These are phyloP conservation scores for Pterulicium gracile DNA, from an alignment of 1,284 basidiomycete species.

Conservation along the genomic window DNA sequence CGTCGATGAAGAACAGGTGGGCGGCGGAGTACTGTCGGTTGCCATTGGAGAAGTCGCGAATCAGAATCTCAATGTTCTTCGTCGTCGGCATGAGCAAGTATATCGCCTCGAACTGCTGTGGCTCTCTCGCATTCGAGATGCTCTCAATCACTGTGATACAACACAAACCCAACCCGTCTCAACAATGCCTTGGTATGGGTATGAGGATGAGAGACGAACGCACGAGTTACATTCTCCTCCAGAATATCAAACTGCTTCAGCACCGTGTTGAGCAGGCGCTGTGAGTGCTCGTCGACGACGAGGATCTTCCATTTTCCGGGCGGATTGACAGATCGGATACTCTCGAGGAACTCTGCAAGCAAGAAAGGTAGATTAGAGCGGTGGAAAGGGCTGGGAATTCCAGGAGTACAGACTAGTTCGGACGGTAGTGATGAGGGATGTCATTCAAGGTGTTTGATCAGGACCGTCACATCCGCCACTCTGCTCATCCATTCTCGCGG, in stretches of 20 bases:
- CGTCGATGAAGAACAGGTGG: constrained; percentile 93
- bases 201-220: too few relatives aligned
- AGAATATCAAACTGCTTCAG: constrained; percentile 91
- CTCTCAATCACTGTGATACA: constrained; percentile 58
- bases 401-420: constrained; percentile 34
- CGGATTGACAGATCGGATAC: constrained; percentile 73
- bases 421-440: constrained; percentile 43
- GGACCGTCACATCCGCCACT: too few relatives aligned
- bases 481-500: too few relatives aligned
- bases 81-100: constrained; percentile 93
- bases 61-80: constrained; percentile 88
- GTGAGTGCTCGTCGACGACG: constrained; percentile 89
- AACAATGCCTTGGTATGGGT: too few relatives aligned
- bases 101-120: constrained; percentile 80
- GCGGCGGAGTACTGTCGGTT: constrained; percentile 76
- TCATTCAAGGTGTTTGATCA: constrained; percentile 22
- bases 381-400: background rate
- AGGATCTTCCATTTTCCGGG: constrained; percentile 91
- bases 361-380: constrained; percentile 4
- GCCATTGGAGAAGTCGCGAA: constrained; percentile 69
- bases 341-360: constrained; percentile 61
- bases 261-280: constrained; percentile 76
- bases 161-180: constrained; percentile 6
- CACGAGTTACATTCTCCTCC: constrained; percentile 90
- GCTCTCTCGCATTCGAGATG: constrained; percentile 62